phyloP scores from a whole-genome alignment of 1,284 basidiomycete species.

The Jaminaea rosea region DNA sequence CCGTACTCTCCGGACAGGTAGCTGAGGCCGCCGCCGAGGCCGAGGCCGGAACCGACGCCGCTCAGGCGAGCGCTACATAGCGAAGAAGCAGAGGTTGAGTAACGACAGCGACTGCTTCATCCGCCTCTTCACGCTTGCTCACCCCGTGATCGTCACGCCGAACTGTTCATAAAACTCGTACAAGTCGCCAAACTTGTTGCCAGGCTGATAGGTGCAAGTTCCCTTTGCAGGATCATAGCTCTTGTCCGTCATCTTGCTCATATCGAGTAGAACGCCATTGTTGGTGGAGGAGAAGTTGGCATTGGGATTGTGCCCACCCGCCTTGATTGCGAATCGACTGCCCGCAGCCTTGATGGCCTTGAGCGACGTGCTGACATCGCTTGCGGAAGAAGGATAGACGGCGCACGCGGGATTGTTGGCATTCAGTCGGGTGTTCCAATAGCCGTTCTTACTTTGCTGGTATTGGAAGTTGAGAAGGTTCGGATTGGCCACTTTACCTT shows the following conservation, averaged over 20 bases:
- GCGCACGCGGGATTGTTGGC: conserved; percentile 1
- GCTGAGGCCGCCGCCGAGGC: conserved; percentile 19
- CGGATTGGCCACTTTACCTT: too few species aligned
- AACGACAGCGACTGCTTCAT: too few species aligned
- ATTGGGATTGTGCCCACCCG: conserved; percentile 27
- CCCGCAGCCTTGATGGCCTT: conserved; percentile 4
- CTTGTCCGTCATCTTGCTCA: conserved; percentile 13
- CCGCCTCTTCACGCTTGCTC: too few species aligned
- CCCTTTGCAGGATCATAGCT: neutral
- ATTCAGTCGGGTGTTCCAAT: neutral
- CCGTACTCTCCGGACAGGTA: conserved; percentile 16
- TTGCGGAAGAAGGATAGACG: neutral
- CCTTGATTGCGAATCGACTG: conserved; percentile 18
- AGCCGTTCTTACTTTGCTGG: too few species aligned
- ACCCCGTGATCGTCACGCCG: conserved; percentile 12
- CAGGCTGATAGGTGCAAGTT: conserved; percentile 12
- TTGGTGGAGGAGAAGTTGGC: conserved; percentile 14
- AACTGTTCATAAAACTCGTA: conserved; percentile 7
- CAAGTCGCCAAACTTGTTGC: conserved; percentile 17
- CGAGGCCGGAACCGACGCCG: too few species aligned
- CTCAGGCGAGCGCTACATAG: too few species aligned
- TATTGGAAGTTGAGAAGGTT: too few species aligned
- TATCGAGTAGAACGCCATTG: conserved; percentile 17
- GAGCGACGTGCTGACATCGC: neutral
- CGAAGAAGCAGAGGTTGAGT: too few species aligned